Base-by-base conservation (phyloP, 305 asterid species). In the Ajuga reptans region DNA sequence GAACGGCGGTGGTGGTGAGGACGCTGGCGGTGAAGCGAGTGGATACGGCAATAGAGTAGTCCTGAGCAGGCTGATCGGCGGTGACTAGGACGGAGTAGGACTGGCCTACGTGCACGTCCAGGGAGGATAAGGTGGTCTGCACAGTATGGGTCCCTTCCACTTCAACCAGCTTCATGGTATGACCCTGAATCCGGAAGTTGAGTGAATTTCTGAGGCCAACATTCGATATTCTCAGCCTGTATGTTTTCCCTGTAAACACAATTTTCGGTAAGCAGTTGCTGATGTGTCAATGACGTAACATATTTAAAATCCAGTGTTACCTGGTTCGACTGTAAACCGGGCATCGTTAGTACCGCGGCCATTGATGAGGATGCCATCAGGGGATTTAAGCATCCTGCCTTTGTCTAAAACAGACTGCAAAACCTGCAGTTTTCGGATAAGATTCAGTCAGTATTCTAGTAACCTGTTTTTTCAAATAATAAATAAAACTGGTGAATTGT, bases 131-230 rank as follows among this genome's bases (percentile, higher is more conserved):
- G 16, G 61, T 66, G 70, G 72, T 84, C 68, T 89, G 89, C 16
- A 86, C 12, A 0, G 89, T 84, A 82, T 87, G 95, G 0, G 96
- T 84, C 21, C 93, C 96, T 51, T 87, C 96, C 0, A 84, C 93
- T 68, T 89, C 96, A 4, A 89, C 84, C 41, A 89, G 79, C 79
- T 72, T 82, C 96, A 89, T 87, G 6, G 1, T 34, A 72, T 87
- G 96, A 4, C 87, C 92, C 60, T 87, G 85, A 54, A 89, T 85
- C 1, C 88, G 59, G 47, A 89, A 83, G 66, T 86, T 89, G 0
- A 87, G 79, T 0, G 91, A 65, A 29, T 69, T 77, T 29, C 75
- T 70, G 3, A 87, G 78, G 18, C 95, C 96, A 6, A 87, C 90
- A 57, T 89, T 89, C 18, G 90, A 85, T 77, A 89, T 85, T 64